Conservation (phyloP, 1,284 basidiomycete species). For the Tilletia caries region DNA sequence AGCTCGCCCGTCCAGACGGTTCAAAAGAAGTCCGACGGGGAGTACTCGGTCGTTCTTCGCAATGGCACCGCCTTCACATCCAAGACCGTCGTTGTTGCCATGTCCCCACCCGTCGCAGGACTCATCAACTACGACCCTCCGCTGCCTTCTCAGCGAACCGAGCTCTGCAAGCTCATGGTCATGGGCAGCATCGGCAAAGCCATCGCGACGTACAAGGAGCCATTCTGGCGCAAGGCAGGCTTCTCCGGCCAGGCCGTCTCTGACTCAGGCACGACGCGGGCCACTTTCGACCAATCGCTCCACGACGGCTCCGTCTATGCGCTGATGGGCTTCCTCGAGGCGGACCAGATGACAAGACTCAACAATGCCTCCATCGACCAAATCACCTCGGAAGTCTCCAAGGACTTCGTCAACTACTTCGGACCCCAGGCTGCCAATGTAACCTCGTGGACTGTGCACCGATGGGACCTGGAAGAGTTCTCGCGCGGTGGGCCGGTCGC, state of each 20-base stretch:
- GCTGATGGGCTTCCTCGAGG: constrained; percentile 13
- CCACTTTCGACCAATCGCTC: constrained; percentile 8
- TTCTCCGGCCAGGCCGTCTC: constrained; percentile 1
- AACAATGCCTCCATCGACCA: constrained; percentile 6
- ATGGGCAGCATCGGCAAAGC: constrained; percentile 8
- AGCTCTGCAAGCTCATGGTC: background rate
- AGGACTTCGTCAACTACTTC: constrained; percentile 15
- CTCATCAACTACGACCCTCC: constrained; percentile 5
- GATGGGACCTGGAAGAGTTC: constrained; percentile 19
- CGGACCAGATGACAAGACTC: constrained; percentile 8
- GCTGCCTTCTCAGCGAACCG: background rate
- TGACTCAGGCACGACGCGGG: background rate
- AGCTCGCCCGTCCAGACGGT: constrained; percentile 11
- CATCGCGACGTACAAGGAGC: background rate
- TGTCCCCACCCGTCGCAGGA: constrained; percentile 18
- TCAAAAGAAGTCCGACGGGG: background rate
- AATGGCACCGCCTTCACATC: background rate
- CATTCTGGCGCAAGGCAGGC: constrained; percentile 11
- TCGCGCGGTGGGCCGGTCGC: constrained; percentile 16
- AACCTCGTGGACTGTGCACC: background rate
- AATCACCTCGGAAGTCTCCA: background rate
- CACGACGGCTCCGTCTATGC: constrained; percentile 7
- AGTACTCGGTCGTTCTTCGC: background rate
- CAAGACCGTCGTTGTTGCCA: constrained; percentile 12
- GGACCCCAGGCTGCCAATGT: constrained; percentile 14